phyloP scores from a whole-genome alignment of 345 rosid species.

The Boechera divaricarpa region DNA sequence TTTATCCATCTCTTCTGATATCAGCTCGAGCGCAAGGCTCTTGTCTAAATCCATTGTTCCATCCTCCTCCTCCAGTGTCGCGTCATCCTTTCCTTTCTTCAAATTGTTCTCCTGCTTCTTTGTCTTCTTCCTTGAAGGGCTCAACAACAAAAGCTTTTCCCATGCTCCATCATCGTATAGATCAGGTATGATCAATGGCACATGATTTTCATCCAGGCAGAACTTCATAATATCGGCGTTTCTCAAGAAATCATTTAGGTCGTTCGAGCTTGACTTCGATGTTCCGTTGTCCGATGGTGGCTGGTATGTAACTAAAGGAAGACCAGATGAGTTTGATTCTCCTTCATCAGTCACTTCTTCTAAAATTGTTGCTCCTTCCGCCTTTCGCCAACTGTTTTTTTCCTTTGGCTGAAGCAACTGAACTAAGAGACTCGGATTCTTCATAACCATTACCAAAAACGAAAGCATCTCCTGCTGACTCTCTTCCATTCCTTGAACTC shows the following conservation, averaged over 20 bases:
- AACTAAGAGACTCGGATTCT: conserved; percentile 74
- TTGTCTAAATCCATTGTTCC: conserved; percentile 42
- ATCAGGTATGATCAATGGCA: conserved; percentile 67
- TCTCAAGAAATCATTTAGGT: conserved; percentile 60
- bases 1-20: conserved; percentile 58
- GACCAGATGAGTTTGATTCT: conserved; percentile 53
- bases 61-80: conserved; percentile 41
- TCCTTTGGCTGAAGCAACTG: conserved; percentile 85
- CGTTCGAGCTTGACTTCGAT: conserved; percentile 48
- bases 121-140: conserved; percentile 50
- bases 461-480: conserved; percentile 96
- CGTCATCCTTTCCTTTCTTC: conserved; percentile 43
- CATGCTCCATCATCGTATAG: conserved; percentile 73
- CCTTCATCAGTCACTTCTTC: conserved; percentile 57
- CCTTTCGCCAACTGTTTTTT: conserved; percentile 66
- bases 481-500: conserved; percentile 89
- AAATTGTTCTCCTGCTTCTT: conserved; percentile 50
- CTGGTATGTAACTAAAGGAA: conserved; percentile 73
- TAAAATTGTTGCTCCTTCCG: conserved; percentile 62
- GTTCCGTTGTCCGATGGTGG: conserved; percentile 53
- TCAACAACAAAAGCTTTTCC: conserved; percentile 70
- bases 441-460: conserved; percentile 88
- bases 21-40: conserved; percentile 50
- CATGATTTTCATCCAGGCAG: conserved; percentile 72
- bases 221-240: conserved; percentile 68